These are phyloP conservation scores for Prunus mongolica DNA, from an alignment of 306 rosid species.

Conservation along the genomic window DNA sequence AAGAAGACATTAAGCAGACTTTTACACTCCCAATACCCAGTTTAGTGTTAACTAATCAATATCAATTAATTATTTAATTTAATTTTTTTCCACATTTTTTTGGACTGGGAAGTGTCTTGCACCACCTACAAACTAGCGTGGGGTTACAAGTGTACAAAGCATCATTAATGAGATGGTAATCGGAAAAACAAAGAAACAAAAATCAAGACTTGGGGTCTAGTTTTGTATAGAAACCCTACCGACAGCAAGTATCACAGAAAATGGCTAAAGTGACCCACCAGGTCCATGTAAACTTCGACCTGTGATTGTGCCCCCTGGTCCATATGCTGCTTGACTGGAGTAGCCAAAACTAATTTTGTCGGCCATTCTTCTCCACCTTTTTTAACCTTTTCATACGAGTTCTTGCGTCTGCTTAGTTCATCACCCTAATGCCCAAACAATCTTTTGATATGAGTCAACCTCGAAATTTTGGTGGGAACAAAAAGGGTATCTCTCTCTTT, in stretches of 20 bases:
- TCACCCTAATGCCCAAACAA: neutral
- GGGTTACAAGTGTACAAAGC: conserved; percentile 13
- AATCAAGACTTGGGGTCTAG: neutral
- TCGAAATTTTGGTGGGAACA: conserved; percentile 7
- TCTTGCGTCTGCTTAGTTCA: conserved; percentile 9
- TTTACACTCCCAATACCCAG: conserved; percentile 1
- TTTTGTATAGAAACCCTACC: conserved; percentile 29
- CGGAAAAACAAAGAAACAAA: conserved; percentile 10
- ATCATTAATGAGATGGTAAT: neutral
- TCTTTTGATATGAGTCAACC: conserved; percentile 2
- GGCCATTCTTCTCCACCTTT: conserved; percentile 39
- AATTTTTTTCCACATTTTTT: neutral
- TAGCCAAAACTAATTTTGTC: conserved; percentile 38
- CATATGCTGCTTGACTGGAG: conserved; percentile 44
- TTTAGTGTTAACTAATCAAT: neutral
- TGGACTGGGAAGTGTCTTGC: conserved; percentile 36
- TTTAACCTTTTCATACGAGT: neutral
- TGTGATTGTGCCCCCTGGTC: conserved; percentile 39
- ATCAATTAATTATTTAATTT: neutral
- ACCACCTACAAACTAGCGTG: conserved; percentile 42
- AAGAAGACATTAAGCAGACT: neutral
- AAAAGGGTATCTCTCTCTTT: neutral
- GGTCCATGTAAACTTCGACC: conserved; percentile 32
- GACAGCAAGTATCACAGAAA: conserved; percentile 58
- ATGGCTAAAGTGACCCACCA: conserved; percentile 56